These are phyloP conservation scores for Bacidia gigantensis DNA, from an alignment of 495 filamentous ascomycete genomes.

Conservation along the genomic window DNA sequence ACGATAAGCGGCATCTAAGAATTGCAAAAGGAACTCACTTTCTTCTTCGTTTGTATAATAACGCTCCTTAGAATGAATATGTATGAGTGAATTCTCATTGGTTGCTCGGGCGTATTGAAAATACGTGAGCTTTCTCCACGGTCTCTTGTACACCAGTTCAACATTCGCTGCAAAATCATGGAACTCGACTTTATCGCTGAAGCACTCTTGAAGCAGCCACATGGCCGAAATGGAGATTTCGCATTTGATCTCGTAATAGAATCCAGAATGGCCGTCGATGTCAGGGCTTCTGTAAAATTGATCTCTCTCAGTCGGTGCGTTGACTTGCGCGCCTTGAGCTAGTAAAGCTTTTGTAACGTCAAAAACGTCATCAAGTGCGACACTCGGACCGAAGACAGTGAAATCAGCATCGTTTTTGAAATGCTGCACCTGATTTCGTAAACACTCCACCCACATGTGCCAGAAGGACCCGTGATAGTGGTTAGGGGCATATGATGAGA, in stretches of 20 bases:
- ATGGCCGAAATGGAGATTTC: not conserved
- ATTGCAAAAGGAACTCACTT: not conserved
- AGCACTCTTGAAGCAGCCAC: not conserved
- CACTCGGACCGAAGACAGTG: fast-evolving
- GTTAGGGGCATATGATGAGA: too few species aligned
- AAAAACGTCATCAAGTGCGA: not conserved
- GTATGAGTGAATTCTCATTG: not conserved
- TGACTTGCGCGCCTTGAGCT: not conserved
- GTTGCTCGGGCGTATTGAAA: not conserved
- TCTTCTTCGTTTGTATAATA: not conserved
- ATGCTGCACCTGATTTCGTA: not conserved
- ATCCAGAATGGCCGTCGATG: not conserved
- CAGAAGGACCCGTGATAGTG: not conserved
- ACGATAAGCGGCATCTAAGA: not conserved
- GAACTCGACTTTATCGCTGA: not conserved
- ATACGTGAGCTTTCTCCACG: not conserved
- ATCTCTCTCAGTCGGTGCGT: not conserved
- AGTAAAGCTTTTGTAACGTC: not conserved
- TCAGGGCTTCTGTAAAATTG: not conserved
- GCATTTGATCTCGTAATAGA: not conserved
- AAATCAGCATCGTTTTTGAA: not conserved
- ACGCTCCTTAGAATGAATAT: not conserved
- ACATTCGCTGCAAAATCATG: not conserved
- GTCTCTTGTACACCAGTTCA: not conserved
- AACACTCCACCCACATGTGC: not conserved